phyloP scores from a whole-genome alignment of 106 monocot genomes.

The Gastrodia elata region DNA sequence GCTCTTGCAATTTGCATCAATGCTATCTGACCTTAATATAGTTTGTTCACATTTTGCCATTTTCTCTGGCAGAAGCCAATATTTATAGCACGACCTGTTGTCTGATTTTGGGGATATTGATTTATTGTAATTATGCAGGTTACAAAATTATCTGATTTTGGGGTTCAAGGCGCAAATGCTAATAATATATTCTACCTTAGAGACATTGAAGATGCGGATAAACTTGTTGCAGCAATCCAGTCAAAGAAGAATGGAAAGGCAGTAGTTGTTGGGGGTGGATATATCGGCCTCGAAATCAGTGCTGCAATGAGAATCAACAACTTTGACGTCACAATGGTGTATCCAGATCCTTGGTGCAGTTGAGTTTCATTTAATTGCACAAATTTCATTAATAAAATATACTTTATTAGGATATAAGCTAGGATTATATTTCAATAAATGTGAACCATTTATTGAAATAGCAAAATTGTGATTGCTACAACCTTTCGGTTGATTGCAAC shows the following conservation, averaged over 20 bases:
- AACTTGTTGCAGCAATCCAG: constrained; percentile 65
- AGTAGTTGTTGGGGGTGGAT: constrained; percentile 90
- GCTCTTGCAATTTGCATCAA: too few relatives aligned
- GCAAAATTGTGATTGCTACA: too few relatives aligned
- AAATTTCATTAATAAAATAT: neutral
- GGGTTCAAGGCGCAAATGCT: constrained; percentile 86
- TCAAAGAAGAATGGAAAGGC: constrained; percentile 78
- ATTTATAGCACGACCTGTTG: too few relatives aligned
- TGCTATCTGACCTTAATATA: too few relatives aligned
- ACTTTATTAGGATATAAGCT: neutral
- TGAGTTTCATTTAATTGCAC: constrained; percentile 21
- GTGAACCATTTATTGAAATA: too few relatives aligned
- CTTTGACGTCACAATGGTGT: constrained; percentile 89
- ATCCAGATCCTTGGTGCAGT: constrained; percentile 99
- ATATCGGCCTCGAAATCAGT: constrained; percentile 87
- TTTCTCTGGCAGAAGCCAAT: too few relatives aligned
- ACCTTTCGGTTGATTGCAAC: too few relatives aligned
- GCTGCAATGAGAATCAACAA: constrained; percentile 64
- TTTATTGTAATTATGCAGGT: constrained; percentile 37
- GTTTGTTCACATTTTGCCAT: too few relatives aligned
- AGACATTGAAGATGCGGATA: constrained; percentile 88
- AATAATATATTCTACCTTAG: constrained; percentile 88
- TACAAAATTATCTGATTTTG: constrained; percentile 76
- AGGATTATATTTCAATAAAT: too few relatives aligned
- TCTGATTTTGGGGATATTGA: neutral